Percentiles rank a stretch among this genome's conserved stretches.
Conservation (phyloP, 805 yeast genomes). For the Kuraishia borneana region DNA sequence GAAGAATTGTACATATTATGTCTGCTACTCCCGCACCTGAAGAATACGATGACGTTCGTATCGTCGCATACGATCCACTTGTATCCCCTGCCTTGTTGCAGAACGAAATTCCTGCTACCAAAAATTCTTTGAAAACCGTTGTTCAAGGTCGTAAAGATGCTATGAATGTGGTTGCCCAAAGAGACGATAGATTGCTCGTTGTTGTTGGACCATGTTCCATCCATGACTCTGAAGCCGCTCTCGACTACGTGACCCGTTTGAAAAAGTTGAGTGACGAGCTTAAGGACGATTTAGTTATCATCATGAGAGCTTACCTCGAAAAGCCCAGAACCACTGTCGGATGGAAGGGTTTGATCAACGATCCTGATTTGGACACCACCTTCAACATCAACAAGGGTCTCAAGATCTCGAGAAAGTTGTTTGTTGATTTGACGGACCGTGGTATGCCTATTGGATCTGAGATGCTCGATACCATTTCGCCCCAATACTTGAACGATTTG, state of each 20-base stretch:
- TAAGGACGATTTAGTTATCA: conserved; percentile 66
- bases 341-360: conserved; percentile 97
- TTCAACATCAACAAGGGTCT: conserved; percentile 94
- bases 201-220: conserved; percentile 97
- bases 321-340: conserved; percentile 99
- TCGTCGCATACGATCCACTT: conserved; percentile 85
- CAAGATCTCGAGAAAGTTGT: conserved; percentile 78
- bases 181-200: conserved; percentile 78
- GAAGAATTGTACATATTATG: background rate
- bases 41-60: conserved; percentile 65
- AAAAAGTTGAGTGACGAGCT: conserved; percentile 46
- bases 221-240: conserved; percentile 88
- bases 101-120: conserved; percentile 67
- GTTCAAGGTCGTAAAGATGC: conserved; percentile 69
- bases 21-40: conserved; percentile 41
- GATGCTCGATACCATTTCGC: conserved; percentile 96
- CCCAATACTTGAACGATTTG: conserved; percentile 87
- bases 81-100: conserved; percentile 93
- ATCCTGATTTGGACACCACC: conserved; percentile 89
- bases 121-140: conserved; percentile 48
- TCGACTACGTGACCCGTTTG: conserved; percentile 72
- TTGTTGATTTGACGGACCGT: conserved; percentile 68
- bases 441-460: conserved; percentile 87
- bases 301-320: conserved; percentile 97
- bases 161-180: conserved; percentile 61